Conservation (phyloP, 1,284 basidiomycete genomes). For the Moesziomyces sp. region DNA sequence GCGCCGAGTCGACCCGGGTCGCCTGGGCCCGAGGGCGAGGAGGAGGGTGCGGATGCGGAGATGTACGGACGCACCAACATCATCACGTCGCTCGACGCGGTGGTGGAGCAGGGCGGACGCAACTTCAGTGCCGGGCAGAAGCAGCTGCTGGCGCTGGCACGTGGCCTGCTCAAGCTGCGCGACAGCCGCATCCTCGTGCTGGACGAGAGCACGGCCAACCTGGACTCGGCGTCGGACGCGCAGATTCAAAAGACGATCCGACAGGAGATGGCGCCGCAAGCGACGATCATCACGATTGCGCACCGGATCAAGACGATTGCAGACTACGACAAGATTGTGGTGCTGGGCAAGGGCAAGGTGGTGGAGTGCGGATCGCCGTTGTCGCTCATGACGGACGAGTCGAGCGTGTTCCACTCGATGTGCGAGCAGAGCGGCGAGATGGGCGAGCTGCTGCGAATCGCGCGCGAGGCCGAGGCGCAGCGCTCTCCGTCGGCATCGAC, state of each 20-base stretch:
- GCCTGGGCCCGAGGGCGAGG: conserved; percentile 20
- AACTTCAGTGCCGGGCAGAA: conserved; percentile 72
- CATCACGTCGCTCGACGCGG: conserved; percentile 71
- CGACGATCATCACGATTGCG: conserved; percentile 73
- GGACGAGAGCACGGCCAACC: conserved; percentile 71
- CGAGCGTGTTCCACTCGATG: conserved; percentile 56
- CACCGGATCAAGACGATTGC: conserved; percentile 76
- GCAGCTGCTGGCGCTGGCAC: conserved; percentile 72
- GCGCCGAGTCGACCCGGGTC: conserved; percentile 47
- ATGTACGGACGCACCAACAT: conserved; percentile 68
- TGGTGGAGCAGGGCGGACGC: conserved; percentile 71
- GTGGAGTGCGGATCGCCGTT: conserved; percentile 81
- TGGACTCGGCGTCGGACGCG: conserved; percentile 70
- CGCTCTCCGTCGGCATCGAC: conserved; percentile 3
- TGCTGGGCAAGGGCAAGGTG: conserved; percentile 74
- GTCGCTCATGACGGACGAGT: conserved; percentile 71
- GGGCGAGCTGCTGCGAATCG: conserved; percentile 45
- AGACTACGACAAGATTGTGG: conserved; percentile 72
- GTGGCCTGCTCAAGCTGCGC: conserved; percentile 71
- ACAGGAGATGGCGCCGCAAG: conserved; percentile 66
- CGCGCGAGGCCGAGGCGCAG: conserved; percentile 38
- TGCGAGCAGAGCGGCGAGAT: conserved; percentile 62
- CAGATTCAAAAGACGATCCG: conserved; percentile 71
- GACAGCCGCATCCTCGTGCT: conserved; percentile 71
- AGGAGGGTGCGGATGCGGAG: conserved; percentile 18